Evolutionary conservation across 257 asterid genomes (phyloP), one percentile per base, ranked within the genome.

Genomic region (Lycium ferocissimum): DNA sequence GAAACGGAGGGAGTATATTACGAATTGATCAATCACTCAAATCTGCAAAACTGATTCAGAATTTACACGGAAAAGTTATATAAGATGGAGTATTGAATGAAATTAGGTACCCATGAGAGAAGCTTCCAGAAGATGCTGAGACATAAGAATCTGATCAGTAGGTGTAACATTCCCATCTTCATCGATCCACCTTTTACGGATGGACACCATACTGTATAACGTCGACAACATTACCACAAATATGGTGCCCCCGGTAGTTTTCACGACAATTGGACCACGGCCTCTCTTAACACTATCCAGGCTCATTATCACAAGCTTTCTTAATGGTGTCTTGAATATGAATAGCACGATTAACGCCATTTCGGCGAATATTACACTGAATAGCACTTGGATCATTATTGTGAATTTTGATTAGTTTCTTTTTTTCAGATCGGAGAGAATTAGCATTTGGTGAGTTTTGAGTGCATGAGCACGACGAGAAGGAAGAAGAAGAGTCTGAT

Each of bases 201-300:
- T 92, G 86, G 85, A 84, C 80, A 90, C 65, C 83, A 80, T 93
- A 89, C 89, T 93, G 90, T 93, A 95, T 37, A 88, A 78, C 80
- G 92, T 89, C 66, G 97, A 85, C 86, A 91, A 49, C 98, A 92
- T 92, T 84, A 92, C 91, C n/a, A 87, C 81, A 66, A 90, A 92
- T 11, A 94, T 66, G 11, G 98, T 94, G 40, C 82, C 94, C 15
- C 91, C 76, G 15, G 94, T 90, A 38, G 99, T 90, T 90, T 92
- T 94, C 51, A 91, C 93, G 1, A 92, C 91, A 49, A 92, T 53
- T 26, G 99, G 97, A 7, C 95, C 98, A 17, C 95, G 91, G 40
- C 99, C 98, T 47, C 98, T 93, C 84, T 95, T 94, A 84, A 89
- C 90, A 80, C 96, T 93, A 91, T 95, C 98, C 57, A 95, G 88